A percentile compares a stretch with the other conserved stretches of the same genome.
phyloP scores from a whole-genome alignment of 768 basidiomycete species.

The Cyathus striatus region DNA sequence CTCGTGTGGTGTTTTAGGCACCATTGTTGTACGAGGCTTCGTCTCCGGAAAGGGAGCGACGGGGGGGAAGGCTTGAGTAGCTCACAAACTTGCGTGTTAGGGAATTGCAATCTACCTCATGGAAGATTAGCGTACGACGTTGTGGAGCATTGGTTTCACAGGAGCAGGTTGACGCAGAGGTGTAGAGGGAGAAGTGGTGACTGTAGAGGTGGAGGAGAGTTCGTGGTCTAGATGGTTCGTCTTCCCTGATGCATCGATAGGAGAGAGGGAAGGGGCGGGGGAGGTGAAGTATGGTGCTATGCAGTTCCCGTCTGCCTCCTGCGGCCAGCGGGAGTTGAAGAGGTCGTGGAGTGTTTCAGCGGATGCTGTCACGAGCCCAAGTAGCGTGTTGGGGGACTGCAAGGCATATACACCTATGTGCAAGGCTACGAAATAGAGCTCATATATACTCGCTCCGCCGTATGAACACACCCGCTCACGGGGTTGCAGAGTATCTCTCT shows the following conservation, averaged over 20 bases:
- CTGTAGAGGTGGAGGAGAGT: too few species aligned
- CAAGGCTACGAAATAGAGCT: slow-evolving; percentile 59
- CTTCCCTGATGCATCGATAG: too few species aligned
- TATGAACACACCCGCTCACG: slow-evolving; percentile 56
- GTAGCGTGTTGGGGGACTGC: too few species aligned
- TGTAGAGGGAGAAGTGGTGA: too few species aligned
- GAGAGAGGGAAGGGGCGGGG: slow-evolving; percentile 31
- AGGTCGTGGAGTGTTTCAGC: too few species aligned
- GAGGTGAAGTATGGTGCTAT: slow-evolving; percentile 78
- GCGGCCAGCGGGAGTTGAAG: slow-evolving; percentile 72
- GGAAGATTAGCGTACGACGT: too few species aligned
- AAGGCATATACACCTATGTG: slow-evolving; percentile 22
- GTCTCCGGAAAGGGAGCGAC: slow-evolving; percentile 41
- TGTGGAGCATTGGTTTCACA: too few species aligned
- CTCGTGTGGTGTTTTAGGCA: slow-evolving; percentile 63
- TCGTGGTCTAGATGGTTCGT: too few species aligned
- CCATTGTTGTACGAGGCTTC: slow-evolving; percentile 64
- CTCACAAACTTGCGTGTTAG: too few species aligned
- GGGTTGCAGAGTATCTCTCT: slow-evolving; percentile 43
- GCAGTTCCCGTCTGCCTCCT: slow-evolving; percentile 61
- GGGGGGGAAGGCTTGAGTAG: slow-evolving; percentile 56
- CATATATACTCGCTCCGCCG: slow-evolving; percentile 65
- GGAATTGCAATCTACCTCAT: too few species aligned
- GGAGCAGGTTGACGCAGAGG: too few species aligned
- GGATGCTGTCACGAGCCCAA: too few species aligned